These are phyloP conservation scores for Yamadazyma philogaea DNA, from an alignment of 805 yeast species.

Conservation along the genomic window DNA sequence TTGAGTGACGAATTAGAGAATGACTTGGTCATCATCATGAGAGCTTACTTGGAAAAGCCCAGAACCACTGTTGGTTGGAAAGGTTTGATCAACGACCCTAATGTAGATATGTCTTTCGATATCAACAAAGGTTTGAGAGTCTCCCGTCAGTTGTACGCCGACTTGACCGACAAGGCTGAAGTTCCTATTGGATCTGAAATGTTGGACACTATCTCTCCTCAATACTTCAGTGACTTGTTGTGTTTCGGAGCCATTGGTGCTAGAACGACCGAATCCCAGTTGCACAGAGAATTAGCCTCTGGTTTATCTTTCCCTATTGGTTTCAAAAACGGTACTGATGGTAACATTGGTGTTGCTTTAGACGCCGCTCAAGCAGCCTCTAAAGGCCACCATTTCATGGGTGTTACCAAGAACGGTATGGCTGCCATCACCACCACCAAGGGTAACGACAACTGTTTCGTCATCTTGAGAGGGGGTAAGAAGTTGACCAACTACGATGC, in stretches of 20 bases:
- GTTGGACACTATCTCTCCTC: conserved; percentile 97
- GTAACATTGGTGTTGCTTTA: conserved; percentile 87
- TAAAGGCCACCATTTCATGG: conserved; percentile 89
- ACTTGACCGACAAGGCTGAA: conserved; percentile 60
- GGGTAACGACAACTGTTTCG: conserved; percentile 87
- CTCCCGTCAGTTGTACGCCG: conserved; percentile 80
- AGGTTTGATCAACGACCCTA: conserved; percentile 96
- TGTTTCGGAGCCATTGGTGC: conserved; percentile 99
- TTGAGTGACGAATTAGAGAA: conserved; percentile 60
- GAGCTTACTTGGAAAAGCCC: conserved; percentile 97
- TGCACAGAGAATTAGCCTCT: conserved; percentile 95
- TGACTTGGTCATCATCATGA: conserved; percentile 86
- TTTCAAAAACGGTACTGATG: conserved; percentile 97
- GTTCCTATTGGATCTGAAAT: conserved; percentile 96
- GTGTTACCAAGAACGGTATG: conserved; percentile 94
- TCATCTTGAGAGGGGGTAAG: conserved; percentile 94
- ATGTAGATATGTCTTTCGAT: conserved; percentile 86
- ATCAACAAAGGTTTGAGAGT: conserved; percentile 93
- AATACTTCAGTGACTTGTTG: conserved; percentile 87
- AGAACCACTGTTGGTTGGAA: conserved; percentile 99
- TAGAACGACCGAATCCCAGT: conserved; percentile 96
- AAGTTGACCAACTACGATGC: conserved; percentile 87
- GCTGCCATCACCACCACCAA: conserved; percentile 95
- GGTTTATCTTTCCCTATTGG: conserved; percentile 98
- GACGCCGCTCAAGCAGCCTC: conserved; percentile 93